Evolutionary conservation across 2,329 filamentous ascomycete genomes (phyloP), one percentile per base, ranked within the genome.

Genomic region (Elsinoe batatas): DNA sequence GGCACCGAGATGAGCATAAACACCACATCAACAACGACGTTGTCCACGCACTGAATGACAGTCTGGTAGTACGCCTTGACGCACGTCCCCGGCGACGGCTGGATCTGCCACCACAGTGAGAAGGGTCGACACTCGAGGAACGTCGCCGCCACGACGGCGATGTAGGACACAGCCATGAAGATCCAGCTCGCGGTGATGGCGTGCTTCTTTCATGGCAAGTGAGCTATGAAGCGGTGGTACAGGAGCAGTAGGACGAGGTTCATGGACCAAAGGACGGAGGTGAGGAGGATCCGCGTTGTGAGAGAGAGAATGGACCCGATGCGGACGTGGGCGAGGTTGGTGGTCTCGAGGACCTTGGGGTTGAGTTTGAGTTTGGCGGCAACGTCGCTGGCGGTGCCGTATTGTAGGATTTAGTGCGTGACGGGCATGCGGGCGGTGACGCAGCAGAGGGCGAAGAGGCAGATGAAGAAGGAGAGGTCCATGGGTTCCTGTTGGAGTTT

Each of bases 91-190:
- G 56, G 43, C 2, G 30, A 17, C 8, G 47, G 47, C 7, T 26
- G 15, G n/a, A 51, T 32, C 17, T 51, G 47, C 44, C 65, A 72
- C 56, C 68, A 71, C 33, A 64, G 57, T 10, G 51, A 46, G 40
- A 71, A 65, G 1, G 69, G 69, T 2, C 64, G 65, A 46, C 70
- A 72, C 58, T 72, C 70, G 22, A 71, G 63, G 15, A 71, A 65
- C 0, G 67, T 71, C 8, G 61, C 57, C 4, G 70, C 56, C 5
- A 68, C 61, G 17, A 69, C 63, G 32, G 60, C 67, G 36, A 68
- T 18, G 40, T 66, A 71, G 5, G 68, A 69, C 13, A 61, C 20
- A 13, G 53, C 56, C 3, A 65, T 54, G 6, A 58, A 42, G 11
- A 58, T 17, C 65, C 68, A 71, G 49, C 32, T 38, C 10, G 49